Base-by-base conservation (phyloP, 306 rosid species). In the Erythrophleum fordii region DNA sequence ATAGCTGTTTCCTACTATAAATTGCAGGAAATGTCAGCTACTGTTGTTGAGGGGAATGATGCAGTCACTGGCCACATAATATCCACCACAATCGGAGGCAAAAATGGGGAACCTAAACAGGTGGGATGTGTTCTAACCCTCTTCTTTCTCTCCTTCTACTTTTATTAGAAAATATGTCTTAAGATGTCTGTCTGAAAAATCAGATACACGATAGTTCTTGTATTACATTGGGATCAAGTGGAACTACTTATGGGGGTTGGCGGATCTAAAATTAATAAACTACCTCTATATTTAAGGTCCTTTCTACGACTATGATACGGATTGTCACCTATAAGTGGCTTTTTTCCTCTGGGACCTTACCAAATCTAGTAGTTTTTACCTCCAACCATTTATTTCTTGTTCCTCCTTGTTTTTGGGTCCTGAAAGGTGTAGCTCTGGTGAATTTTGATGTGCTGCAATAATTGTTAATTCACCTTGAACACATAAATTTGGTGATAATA, bases 11-110 rank as follows among this genome's bases (percentile, higher is more conserved):
- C 60, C 66, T 88, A 37, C 60, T 56, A 39, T 73, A 48, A 69
- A 85, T 75, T 85, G 85, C 92, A 95, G 99, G 97, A 93, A 75
- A 95, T 93, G 98, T 86, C 97, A 10, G 76, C 94, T 65, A 80
- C 87, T 48, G 89, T 86, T 4, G 61, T 85, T 0, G 95, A 93
- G 77, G 96, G 97, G 67, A 91, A 91, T 79, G 95, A 87, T 82
- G 93, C 86, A 70, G 92, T 91, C 80, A 91, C 97, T 22, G 99
- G 99, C 78, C 95, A 93, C 81, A 93, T 93, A 77, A 93, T 95
- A 68, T 93, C 99, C 68, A 93, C 97, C 35, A 95, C 97, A n/a
- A 93, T 93, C 80, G 99, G 97, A 73, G 99, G 99, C 65, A 90
- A 91, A 86, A 91, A 95, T 85, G 99, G 97, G 25, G 97, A 93